Base-by-base conservation (phyloP, 345 rosid species). In the Euphorbia tirucalli region DNA sequence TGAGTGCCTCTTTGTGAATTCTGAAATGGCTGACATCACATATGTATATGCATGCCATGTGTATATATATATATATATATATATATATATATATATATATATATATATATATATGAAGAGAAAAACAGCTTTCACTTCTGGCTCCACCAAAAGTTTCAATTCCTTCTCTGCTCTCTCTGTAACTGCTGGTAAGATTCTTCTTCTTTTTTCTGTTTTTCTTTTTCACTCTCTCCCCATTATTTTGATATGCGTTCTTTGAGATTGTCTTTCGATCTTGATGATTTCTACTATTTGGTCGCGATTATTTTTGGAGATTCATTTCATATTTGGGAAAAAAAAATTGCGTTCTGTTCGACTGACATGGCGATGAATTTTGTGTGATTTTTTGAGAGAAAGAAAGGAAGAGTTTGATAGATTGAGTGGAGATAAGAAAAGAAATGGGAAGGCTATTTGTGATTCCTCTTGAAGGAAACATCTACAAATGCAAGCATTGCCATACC, bases 401-500 rank as follows among this genome's bases (percentile, higher is more conserved):
- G 21, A 13, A 67, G 41, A 68, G 19, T 13, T 59, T 41, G 60
- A 19, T 44, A 18, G 46, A 11, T 28, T 44, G 22, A 30, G 4
- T 24, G 10, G 61, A 50, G 1, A 46, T 49, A 48, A 46, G 46
- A 21, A 50, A 75, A 28, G 37, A 68, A 41, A 91, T 91, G 97
- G 97, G 97, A 75, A 91, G 89, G 74, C 35, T 87, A 32, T 91
- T 89, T 69, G 21, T 84, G 79, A 71, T 86, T 60, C 74, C 56
- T 70, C 88, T 89, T 71, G 86, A 91, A 75, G 90, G 95, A 80
- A 74, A 54, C 48, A 52, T 84, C 59, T 88, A 87, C 66, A 83
- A 85, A 74, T 91, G 97, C 84, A 91, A 88, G 61, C 85, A 89
- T 86, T 91, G 97, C 77, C 76, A 70, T 0, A 83, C 91, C n/a